Percentiles rank a stretch among this genome's conserved stretches.
Conservation (phyloP, 345 rosid species). For the Barbarea vulgaris region DNA sequence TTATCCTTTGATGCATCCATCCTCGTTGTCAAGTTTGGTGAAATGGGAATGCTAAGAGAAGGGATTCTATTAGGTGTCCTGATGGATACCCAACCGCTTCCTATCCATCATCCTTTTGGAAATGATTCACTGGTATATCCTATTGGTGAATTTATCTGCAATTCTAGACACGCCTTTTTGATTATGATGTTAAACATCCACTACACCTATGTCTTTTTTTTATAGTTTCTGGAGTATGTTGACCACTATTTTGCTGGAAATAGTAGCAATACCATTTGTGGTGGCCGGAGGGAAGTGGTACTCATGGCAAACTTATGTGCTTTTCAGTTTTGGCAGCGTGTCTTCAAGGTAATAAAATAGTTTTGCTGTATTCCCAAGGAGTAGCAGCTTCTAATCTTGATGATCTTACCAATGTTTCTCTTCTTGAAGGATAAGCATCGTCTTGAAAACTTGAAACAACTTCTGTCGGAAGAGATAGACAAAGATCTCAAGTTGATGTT, state of each 20-base stretch:
- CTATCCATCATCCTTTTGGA: constrained; percentile 83
- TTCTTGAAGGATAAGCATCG: constrained; percentile 73
- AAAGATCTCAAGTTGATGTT: constrained; percentile 43
- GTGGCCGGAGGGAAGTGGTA: constrained; percentile 63
- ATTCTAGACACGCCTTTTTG: constrained; percentile 15
- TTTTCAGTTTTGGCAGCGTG: constrained; percentile 85
- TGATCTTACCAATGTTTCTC: constrained; percentile 33
- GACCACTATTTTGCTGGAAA: constrained; percentile 55
- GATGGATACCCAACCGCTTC: constrained; percentile 83
- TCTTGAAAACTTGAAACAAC: constrained; percentile 59
- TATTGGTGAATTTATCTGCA: constrained; percentile 28
- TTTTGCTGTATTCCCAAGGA: constrained; percentile 14
- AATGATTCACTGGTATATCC: constrained; percentile 67
- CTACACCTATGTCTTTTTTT: constrained; percentile 34
- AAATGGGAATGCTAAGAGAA: constrained; percentile 76
- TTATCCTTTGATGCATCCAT: constrained; percentile 83
- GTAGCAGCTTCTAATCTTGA: constrained; percentile 10
- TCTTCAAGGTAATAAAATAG: constrained; percentile 60
- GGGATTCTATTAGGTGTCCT: constrained; percentile 84
- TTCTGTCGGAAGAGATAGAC: constrained; percentile 44
- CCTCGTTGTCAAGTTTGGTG: constrained; percentile 81
- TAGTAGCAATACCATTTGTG: constrained; percentile 41
- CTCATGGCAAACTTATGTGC: constrained; percentile 77
- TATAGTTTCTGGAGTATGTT: constrained; percentile 66
- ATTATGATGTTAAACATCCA: constrained; percentile 24